A percentile compares a stretch with the other conserved stretches of the same genome.
Evolutionary conservation across 805 yeast species (phyloP).

Genomic region (Yarrowia sp.): DNA sequence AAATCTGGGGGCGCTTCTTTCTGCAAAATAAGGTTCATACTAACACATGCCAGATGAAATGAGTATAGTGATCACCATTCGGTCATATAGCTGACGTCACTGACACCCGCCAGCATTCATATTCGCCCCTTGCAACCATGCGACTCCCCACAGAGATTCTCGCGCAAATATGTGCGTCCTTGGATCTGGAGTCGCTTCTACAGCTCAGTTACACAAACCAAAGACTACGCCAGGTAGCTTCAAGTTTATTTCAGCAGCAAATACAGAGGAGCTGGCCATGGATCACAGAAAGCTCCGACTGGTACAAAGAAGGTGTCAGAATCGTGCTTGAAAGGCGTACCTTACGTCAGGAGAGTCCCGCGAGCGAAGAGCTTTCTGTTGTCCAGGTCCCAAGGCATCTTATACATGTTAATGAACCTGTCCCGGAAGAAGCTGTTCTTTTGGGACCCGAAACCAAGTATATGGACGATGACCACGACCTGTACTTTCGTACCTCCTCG

Average conservation of each 20-base stretch:
- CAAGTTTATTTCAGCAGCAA: neutral
- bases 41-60: neutral
- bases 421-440: neutral
- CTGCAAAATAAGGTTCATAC: neutral
- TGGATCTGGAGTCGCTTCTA: slow-evolving; percentile 10
- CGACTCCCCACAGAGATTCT: slow-evolving; percentile 12
- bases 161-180: neutral
- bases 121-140: neutral
- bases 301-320: slow-evolving; percentile 12
- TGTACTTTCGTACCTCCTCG: slow-evolving; percentile 6
- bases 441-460: slow-evolving; percentile 2
- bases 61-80: slow-evolving; percentile 6
- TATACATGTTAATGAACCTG: slow-evolving; percentile 8
- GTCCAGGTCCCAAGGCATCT: neutral
- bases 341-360: neutral
- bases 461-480: slow-evolving; percentile 7
- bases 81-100: neutral
- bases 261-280: slow-evolving; percentile 16
- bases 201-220: slow-evolving; percentile 1
- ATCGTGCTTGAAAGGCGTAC: neutral
- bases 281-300: slow-evolving; percentile 8
- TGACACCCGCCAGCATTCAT: neutral
- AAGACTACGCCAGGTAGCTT: slow-evolving; percentile 4
- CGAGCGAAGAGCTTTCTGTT: slow-evolving; percentile 5
- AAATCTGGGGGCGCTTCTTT: too few species aligned